Base-by-base conservation (phyloP, 345 rosid genomes). In the rapeseed (Brassica napus) region DNA sequence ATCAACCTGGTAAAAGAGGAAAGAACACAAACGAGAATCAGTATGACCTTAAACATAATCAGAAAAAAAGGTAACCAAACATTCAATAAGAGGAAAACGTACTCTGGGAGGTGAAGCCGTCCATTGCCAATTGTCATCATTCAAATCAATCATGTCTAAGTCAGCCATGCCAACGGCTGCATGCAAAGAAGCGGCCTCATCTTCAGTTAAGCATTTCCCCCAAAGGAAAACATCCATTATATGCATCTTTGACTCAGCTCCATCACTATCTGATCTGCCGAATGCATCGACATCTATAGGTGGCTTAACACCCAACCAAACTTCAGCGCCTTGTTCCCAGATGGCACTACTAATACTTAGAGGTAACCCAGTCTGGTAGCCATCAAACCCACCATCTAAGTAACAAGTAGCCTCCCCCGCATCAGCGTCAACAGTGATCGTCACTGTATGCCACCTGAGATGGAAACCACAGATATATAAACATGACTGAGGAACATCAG, bases 211-310 rank as follows among this genome's bases (percentile, higher is more conserved):
- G 85, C 97, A 93, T 83, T 90, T 89, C 44, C 98, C 99, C 99
- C 99, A 96, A 1, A 96, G 85, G 83, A 96, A 96, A 82, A 92
- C 97, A 86, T 96, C 99, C 99, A 96, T 96, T 74, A 96, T 86
- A 84, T 96, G 98, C 98, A 93, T 92, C 86, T 96, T 96, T 64
- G 99, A 89, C 82, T 96, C 99, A 7, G 85, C 92, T 84, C 98
- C 99, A 85, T 96, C 99, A 68, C 99, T 96, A 85, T 96, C 99
- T 32, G 99, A 96, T 85, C 99, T 92, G 78, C 99, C 98, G 72
- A 96, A 93, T 47, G 96, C 91, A 85, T 96, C 99, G 82, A 93
- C 74, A 73, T 92, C 99, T 16, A 82, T 91, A 60, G 99, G 99
- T 28, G 99, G 97, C 80, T 90, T 88, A 83, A 88, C 88, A 85